Percentiles rank a stretch among this genome's conserved stretches.
These are phyloP conservation scores for Fusarium irregulare DNA, from an alignment of 2,329 filamentous ascomycete genomes.

Conservation along the genomic window DNA sequence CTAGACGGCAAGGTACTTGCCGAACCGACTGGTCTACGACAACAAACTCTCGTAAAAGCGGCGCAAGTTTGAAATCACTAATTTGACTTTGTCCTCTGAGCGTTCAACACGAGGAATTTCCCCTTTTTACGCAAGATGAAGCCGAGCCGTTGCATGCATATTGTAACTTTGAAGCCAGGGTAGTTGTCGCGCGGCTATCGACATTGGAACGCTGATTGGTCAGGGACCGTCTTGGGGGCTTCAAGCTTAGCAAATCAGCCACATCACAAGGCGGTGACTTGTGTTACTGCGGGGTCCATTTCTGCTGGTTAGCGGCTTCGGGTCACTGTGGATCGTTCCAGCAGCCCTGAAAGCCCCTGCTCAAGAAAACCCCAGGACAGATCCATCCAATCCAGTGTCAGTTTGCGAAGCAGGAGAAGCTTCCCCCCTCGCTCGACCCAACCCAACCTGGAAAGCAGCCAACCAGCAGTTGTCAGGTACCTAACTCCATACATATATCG, in stretches of 20 bases:
- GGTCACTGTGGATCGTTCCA: conserved; percentile 37
- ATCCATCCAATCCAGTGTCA: conserved; percentile 19
- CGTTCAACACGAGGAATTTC: conserved; percentile 27
- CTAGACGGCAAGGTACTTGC: neutral
- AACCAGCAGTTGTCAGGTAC: conserved; percentile 38
- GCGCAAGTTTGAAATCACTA: conserved; percentile 21
- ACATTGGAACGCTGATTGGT: conserved; percentile 12
- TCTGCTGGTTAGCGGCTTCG: conserved; percentile 39
- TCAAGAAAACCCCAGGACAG: conserved; percentile 12
- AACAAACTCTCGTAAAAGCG: conserved; percentile 13
- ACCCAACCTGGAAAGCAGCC: conserved; percentile 24
- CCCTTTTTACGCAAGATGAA: conserved; percentile 29
- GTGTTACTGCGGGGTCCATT: conserved; percentile 38
- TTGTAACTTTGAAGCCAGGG: conserved; percentile 21
- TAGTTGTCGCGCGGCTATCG: conserved; percentile 47
- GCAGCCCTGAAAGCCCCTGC: conserved; percentile 40
- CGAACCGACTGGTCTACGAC: neutral
- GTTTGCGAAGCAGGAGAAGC: conserved; percentile 23
- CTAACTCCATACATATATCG: conserved; percentile 41
- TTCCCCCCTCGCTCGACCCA: conserved; percentile 35
- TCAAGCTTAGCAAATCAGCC: conserved; percentile 44
- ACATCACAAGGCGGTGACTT: conserved; percentile 39
- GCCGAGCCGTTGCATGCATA: conserved; percentile 26
- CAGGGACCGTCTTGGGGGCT: conserved; percentile 25
- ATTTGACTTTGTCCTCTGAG: conserved; percentile 23